Evolutionary conservation across 345 rosid species (phyloP), one percentile per base, ranked within the genome.

Genomic region (Boechera stricta): DNA sequence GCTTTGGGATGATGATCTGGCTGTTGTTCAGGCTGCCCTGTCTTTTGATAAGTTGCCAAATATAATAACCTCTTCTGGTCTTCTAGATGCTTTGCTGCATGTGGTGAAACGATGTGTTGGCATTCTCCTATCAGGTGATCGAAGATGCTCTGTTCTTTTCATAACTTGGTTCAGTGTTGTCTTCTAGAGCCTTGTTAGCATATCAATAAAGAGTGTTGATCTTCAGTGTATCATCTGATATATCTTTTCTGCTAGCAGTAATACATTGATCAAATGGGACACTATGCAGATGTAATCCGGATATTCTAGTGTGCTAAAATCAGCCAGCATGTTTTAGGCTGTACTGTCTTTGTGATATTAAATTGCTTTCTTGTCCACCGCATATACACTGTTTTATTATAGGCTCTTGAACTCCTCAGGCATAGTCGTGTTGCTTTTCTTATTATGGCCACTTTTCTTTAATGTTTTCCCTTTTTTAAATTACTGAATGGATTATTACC

Each of bases 1-100:
- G 77, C 90, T 95, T 73, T 80, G 72, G 56, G 98, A 95, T 83
- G 87, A 86, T 79, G 99, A 95, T 81, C 80, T 95, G 61, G 81
- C 88, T 64, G 89, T 95, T 59, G 91, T 95, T 78, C 82, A 74
- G 77, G 89, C 89, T 70, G 91, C 91, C 74, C 74, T 92, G 63
- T 85, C 90, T 64, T 48, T 95, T 45, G 86, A 88, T 65, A 89
- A 86, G 47, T 79, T 91, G 74, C 77, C 92, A 24, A 86, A 81
- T 69, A 68, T 86, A 38, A 59, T 89, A 49, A 85, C 71, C 65
- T 76, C 85, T 72, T 72, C 81, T 39, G 86, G 85, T 84, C 83
- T 92, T 75, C 84, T 89, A 49, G 79, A 85, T 79, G 90, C 87
- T 31, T 76, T 92, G 80, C 77, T 63, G 68, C 67, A 76, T 15